These are phyloP conservation scores for Hypoxylon sp. DNA, from an alignment of 2,329 filamentous ascomycete genomes.

Conservation along the genomic window DNA sequence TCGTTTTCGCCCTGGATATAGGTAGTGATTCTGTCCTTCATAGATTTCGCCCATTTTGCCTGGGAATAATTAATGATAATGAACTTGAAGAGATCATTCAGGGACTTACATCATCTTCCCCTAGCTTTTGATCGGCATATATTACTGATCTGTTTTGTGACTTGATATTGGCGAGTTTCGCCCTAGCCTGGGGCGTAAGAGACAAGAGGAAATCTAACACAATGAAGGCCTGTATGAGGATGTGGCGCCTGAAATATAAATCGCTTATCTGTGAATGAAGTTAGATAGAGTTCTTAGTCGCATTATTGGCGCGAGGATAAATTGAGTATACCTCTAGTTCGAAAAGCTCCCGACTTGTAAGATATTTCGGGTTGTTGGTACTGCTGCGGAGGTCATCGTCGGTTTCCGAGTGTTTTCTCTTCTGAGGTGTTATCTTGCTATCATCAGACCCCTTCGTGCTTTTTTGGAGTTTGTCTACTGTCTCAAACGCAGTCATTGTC, in stretches of 20 bases:
- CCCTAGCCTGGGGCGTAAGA: conserved; percentile 84
- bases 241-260: conserved; percentile 91
- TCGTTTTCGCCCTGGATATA: conserved; percentile 87
- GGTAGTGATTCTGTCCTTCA: conserved; percentile 82
- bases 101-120: conserved; percentile 82
- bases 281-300: conserved; percentile 12
- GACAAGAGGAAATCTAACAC: conserved; percentile 96
- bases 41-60: conserved; percentile 87
- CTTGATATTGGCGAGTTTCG: conserved; percentile 77
- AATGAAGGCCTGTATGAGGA: conserved; percentile 95
- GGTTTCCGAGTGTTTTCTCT: conserved; percentile 76
- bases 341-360: conserved; percentile 97
- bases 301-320: neutral
- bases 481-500: conserved; percentile 69
- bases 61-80: conserved; percentile 55
- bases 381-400: conserved; percentile 75
- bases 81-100: neutral
- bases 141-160: conserved; percentile 87
- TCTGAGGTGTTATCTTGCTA: conserved; percentile 71
- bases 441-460: conserved; percentile 72
- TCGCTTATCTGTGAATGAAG: conserved; percentile 80
- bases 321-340: conserved; percentile 81
- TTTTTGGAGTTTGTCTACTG: conserved; percentile 65
- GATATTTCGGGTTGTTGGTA: conserved; percentile 96
- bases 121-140: conserved; percentile 80